Percentiles rank a stretch among this genome's conserved stretches.
phyloP scores from a whole-genome alignment of 2,329 filamentous ascomycete species.

The Fusarium brachygibbosum region DNA sequence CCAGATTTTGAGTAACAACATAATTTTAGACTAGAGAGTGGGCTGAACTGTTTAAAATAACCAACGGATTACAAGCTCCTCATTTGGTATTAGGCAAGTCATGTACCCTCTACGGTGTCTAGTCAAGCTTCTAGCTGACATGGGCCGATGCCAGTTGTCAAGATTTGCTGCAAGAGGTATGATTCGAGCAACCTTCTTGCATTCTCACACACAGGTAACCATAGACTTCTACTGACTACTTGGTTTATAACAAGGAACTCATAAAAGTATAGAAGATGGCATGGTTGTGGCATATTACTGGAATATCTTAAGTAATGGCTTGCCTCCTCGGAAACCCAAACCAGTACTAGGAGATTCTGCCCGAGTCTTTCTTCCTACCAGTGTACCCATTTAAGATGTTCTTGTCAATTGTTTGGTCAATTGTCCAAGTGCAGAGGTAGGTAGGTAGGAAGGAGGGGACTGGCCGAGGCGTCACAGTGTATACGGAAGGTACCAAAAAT shows the following conservation, averaged over 20 bases:
- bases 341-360: background rate
- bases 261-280: fast-evolving
- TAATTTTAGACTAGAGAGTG: too few species aligned
- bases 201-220: background rate
- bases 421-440: background rate
- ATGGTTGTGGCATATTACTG: too few species aligned
- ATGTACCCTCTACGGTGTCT: background rate
- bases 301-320: background rate
- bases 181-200: background rate
- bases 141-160: background rate
- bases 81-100: too few species aligned
- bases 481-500: background rate
- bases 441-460: background rate
- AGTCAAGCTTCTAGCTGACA: background rate
- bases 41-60: too few species aligned
- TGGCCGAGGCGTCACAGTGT: background rate
- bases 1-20: too few species aligned
- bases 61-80: too few species aligned
- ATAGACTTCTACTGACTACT: background rate
- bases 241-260: background rate
- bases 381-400: too few species aligned
- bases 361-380: background rate
- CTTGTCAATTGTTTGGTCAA: background rate
- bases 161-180: background rate
- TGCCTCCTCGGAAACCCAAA: background rate